phyloP scores from a whole-genome alignment of 352 stramenopile genomes.

The Globisporangium polare region DNA sequence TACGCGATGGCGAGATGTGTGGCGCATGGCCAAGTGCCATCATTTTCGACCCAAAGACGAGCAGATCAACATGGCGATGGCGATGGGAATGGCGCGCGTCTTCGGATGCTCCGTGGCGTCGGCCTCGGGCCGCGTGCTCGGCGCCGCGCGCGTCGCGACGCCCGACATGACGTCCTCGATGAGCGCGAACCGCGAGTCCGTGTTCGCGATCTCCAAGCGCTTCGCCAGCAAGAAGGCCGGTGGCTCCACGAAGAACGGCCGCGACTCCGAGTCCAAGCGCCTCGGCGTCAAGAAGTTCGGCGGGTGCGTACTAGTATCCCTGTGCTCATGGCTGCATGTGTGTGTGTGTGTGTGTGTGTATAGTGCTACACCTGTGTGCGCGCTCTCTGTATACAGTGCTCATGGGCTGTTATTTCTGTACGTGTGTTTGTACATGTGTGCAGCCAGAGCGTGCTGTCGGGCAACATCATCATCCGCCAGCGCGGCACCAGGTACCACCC shows the following conservation, averaged over 20 bases:
- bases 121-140: slow-evolving; percentile 22
- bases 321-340: background rate
- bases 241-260: slow-evolving; percentile 96
- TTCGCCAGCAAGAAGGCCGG: slow-evolving; percentile 96
- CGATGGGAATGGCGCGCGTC: slow-evolving; percentile 67
- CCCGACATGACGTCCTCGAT: slow-evolving; percentile 2
- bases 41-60: slow-evolving; percentile 16
- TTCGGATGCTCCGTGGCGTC: slow-evolving; percentile 29
- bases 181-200: slow-evolving; percentile 29
- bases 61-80: slow-evolving; percentile 57
- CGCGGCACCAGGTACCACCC: slow-evolving; percentile 95
- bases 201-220: slow-evolving; percentile 49
- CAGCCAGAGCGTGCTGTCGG: slow-evolving; percentile 85
- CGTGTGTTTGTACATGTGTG: background rate
- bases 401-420: background rate
- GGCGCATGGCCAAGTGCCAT: too few species aligned
- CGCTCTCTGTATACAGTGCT: too few species aligned
- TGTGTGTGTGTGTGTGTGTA: background rate
- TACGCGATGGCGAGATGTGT: too few species aligned
- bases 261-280: slow-evolving; percentile 95
- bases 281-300: slow-evolving; percentile 98
- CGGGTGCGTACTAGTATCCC: slow-evolving; percentile 40
- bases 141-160: slow-evolving; percentile 12
- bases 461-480: slow-evolving; percentile 98
- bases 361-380: too few species aligned